Conservation (phyloP, 495 filamentous ascomycete genomes). For the Neurospora tetraspora region DNA sequence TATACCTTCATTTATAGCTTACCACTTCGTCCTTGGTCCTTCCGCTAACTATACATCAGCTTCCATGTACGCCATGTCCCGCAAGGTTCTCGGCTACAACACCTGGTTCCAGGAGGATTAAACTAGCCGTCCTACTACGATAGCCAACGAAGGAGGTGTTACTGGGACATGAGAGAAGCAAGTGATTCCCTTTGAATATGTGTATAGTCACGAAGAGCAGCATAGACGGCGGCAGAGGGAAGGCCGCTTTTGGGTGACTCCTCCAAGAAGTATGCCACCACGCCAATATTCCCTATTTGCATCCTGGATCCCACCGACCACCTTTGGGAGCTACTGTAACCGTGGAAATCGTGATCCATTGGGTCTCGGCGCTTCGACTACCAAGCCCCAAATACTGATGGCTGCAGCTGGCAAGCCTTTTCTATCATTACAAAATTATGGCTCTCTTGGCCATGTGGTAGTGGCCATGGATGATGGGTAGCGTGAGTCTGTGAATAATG, state of each 20-base stretch:
- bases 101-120: conserved; percentile 71
- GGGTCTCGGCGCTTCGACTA: background rate
- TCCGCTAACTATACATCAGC: conserved; percentile 46
- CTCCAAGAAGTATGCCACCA: background rate
- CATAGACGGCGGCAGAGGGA: conserved; percentile 3
- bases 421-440: conserved; percentile 1
- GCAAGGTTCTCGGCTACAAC: conserved; percentile 65
- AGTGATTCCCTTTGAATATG: conserved; percentile 11
- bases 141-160: background rate
- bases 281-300: background rate
- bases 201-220: conserved; percentile 13
- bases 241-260: conserved; percentile 2
- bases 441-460: background rate
- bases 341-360: background rate
- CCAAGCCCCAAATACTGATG: background rate
- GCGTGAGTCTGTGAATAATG: background rate
- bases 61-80: conserved; percentile 48
- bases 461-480: background rate
- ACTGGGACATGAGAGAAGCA: background rate
- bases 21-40: conserved; percentile 8
- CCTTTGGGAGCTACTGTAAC: background rate
- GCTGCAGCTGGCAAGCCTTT: background rate
- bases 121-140: conserved; percentile 1
- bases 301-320: background rate
- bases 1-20: conserved; percentile 4